These are phyloP conservation scores for Trichoderma lentiforme DNA, from an alignment of 2,329 filamentous ascomycete genomes.

Conservation along the genomic window DNA sequence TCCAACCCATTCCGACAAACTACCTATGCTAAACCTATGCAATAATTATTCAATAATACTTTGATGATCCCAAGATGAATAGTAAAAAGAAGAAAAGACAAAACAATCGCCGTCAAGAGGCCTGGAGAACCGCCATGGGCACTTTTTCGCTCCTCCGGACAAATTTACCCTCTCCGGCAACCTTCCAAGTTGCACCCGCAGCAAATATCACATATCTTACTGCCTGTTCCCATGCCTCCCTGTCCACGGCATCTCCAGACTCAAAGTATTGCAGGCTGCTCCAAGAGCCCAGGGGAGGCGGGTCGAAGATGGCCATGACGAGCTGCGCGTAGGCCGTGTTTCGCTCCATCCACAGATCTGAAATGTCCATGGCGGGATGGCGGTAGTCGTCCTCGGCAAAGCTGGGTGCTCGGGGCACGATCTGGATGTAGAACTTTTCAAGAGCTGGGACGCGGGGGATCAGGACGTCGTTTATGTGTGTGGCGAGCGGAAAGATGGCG, in stretches of 20 bases:
- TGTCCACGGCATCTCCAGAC: slow-evolving; percentile 46
- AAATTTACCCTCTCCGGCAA: slow-evolving; percentile 45
- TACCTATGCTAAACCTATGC: neutral
- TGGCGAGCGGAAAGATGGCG: slow-evolving; percentile 63
- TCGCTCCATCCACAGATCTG: slow-evolving; percentile 53
- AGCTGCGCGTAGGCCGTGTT: slow-evolving; percentile 49
- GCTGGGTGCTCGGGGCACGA: slow-evolving; percentile 38
- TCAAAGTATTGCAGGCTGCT: slow-evolving; percentile 46
- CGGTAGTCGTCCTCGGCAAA: slow-evolving; percentile 35
- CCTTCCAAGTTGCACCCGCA: slow-evolving; percentile 40
- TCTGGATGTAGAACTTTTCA: slow-evolving; percentile 52
- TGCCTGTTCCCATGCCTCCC: slow-evolving; percentile 45
- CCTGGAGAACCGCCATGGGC: neutral
- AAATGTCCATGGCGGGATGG: slow-evolving; percentile 39
- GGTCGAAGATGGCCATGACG: slow-evolving; percentile 38
- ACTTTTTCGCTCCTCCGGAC: slow-evolving; percentile 25
- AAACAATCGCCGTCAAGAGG: neutral
- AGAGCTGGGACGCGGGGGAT: slow-evolving; percentile 48
- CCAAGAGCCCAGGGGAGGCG: slow-evolving; percentile 33
- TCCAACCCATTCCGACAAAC: neutral
- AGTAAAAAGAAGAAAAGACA: neutral
- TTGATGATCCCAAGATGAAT: neutral
- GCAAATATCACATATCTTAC: slow-evolving; percentile 39
- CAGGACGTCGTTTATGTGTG: slow-evolving; percentile 53
- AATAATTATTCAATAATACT: neutral